Conservation (phyloP, 257 asterid genomes). For the Ballota nigra region DNA sequence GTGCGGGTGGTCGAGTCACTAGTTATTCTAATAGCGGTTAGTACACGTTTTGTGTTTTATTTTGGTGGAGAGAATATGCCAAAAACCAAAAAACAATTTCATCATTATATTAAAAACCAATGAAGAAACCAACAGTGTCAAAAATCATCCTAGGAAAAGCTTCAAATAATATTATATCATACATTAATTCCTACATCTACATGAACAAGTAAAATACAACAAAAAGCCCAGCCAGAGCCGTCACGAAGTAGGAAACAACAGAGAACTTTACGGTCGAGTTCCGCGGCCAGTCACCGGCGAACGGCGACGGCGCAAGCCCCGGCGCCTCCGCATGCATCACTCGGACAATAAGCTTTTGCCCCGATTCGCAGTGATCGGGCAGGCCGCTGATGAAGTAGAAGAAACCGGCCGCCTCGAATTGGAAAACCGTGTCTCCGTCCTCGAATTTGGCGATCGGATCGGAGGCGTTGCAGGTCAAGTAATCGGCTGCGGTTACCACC, state of each 20-base stretch:
- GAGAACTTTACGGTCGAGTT: constrained; percentile 34
- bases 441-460: constrained; percentile 53
- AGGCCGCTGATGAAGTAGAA: constrained; percentile 74
- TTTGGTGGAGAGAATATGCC: too few relatives aligned
- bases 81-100: too few relatives aligned
- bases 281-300: constrained; percentile 7
- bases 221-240: constrained; percentile 33
- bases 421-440: constrained; percentile 50
- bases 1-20: too few relatives aligned
- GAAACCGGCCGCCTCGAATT: constrained; percentile 47
- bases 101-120: too few relatives aligned
- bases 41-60: too few relatives aligned
- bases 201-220: constrained; percentile 35
- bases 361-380: constrained; percentile 49
- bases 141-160: background rate
- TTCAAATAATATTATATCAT: too few relatives aligned
- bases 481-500: constrained; percentile 48
- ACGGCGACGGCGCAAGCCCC: constrained; percentile 35
- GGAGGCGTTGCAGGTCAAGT: constrained; percentile 44
- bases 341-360: constrained; percentile 56
- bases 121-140: too few relatives aligned
- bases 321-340: constrained; percentile 57
- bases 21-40: too few relatives aligned
- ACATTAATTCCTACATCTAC: too few relatives aligned
- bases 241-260: constrained; percentile 30